A percentile compares a stretch with the other conserved stretches of the same genome.
Evolutionary conservation across 331 rosid genomes (phyloP).

Genomic region (Spiraea crenata): DNA sequence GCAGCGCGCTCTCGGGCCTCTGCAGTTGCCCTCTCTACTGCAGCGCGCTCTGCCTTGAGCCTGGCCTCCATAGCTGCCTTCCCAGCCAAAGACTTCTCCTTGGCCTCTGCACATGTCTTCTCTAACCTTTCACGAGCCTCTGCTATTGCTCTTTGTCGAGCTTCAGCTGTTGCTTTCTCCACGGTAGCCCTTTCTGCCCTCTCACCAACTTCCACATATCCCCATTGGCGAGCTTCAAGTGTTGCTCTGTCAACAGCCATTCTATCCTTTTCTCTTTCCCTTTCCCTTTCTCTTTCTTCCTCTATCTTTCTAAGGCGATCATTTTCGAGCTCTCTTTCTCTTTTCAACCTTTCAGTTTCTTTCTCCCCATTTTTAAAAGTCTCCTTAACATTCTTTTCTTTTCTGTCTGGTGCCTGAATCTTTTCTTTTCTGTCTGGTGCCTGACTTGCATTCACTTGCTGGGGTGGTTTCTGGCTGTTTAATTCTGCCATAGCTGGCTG

Average conservation of each 20-base stretch:
- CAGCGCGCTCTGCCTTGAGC: constrained; percentile 78
- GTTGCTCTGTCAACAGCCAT: constrained; percentile 71
- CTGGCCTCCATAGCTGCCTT: constrained; percentile 65
- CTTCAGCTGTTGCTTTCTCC: constrained; percentile 71
- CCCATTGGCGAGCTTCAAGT: constrained; percentile 68
- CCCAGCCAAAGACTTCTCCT: constrained; percentile 66
- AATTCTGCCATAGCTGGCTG: constrained; percentile 34
- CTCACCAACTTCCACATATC: constrained; percentile 59
- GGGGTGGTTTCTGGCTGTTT: constrained; percentile 40
- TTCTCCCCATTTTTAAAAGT: constrained; percentile 33
- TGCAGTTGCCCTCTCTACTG: constrained; percentile 83
- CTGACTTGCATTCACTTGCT: constrained; percentile 37
- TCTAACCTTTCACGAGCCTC: constrained; percentile 89
- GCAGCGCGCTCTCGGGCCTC: constrained; percentile 83
- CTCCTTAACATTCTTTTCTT: constrained; percentile 42
- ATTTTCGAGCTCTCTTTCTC: constrained; percentile 54
- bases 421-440: constrained; percentile 49
- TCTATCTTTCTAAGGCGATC: constrained; percentile 57
- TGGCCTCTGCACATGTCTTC: constrained; percentile 88
- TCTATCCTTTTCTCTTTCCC: constrained; percentile 90
- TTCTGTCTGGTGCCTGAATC: constrained; percentile 38
- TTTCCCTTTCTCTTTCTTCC: constrained; percentile 80
- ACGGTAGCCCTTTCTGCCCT: constrained; percentile 68
- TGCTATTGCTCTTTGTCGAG: constrained; percentile 64
- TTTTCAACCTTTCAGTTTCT: constrained; percentile 52